A percentile compares a stretch with the other conserved stretches of the same genome.
phyloP scores from a whole-genome alignment of 1,139 yeast species.

The Schwanniomyces etchellsii region DNA sequence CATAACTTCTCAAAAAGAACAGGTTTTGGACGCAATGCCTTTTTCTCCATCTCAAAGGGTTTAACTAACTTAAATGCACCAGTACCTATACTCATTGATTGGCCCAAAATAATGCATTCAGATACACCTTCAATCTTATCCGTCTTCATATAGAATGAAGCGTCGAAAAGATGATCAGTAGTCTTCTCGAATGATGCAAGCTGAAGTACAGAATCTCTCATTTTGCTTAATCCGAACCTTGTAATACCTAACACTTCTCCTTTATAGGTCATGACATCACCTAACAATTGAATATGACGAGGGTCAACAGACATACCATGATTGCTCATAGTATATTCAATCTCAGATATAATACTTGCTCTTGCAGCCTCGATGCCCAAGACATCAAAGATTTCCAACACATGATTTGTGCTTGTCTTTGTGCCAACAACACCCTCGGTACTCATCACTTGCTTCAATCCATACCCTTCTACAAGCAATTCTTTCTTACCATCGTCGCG shows the following conservation, averaged over 20 bases:
- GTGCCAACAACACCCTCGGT: conserved; percentile 95
- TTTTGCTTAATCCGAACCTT: conserved; percentile 93
- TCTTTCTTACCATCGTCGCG: conserved; percentile 83
- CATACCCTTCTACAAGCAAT: conserved; percentile 95
- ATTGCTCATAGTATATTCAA: conserved; percentile 96
- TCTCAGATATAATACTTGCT: conserved; percentile 85
- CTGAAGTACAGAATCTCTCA: conserved; percentile 97
- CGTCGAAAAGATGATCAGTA: conserved; percentile 96
- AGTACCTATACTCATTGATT: conserved; percentile 96
- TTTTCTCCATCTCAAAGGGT: conserved; percentile 40
- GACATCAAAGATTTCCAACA: conserved; percentile 82
- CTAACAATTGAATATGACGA: conserved; percentile 94
- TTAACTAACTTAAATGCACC: conserved; percentile 89
- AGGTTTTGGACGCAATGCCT: conserved; percentile 44
- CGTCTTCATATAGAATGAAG: conserved; percentile 94
- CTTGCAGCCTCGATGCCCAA: conserved; percentile 98
- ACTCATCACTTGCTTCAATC: conserved; percentile 92
- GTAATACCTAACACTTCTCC: conserved; percentile 98
- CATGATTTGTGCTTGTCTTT: conserved; percentile 85
- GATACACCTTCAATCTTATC: conserved; percentile 97
- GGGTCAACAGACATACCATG: conserved; percentile 99
- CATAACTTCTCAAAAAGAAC: conserved; percentile 59
- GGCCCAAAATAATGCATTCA: conserved; percentile 96
- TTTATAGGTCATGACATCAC: conserved; percentile 98
- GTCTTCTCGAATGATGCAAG: conserved; percentile 97